Base-by-base conservation (phyloP, 163 green algal genomes). In the Scenedesmus sp. region DNA sequence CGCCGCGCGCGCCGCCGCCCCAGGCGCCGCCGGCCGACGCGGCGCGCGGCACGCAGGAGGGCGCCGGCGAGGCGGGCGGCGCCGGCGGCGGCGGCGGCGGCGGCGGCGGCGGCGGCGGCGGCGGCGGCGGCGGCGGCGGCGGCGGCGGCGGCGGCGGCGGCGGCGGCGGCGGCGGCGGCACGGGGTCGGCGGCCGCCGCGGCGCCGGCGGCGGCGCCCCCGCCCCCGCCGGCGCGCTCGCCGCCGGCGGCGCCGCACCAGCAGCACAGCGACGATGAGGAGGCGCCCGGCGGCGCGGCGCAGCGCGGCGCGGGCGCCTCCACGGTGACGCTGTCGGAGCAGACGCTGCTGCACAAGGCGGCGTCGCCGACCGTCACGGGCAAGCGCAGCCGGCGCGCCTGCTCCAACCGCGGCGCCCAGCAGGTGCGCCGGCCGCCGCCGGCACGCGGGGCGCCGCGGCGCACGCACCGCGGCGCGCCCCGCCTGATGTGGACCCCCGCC, bases 311-410 rank as follows among this genome's bases (percentile, higher is more conserved):
- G 44, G n/a, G n/a, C n/a, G n/a, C n/a, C n/a, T 15, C 58, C 15
- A 42, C 58, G n/a, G 44, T 74, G 24, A 33, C 64, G 47, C 60
- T 47, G 24, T 60, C 53, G 14, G 53, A 60, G 53, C 53, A 60
- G 53, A 60, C 53, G 6, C 53, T 60, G 24, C 5, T 60, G 24
- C 9, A 7, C 7, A 7, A 11, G 9, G 53, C 14, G 24, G 9
- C 53, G 14, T 34, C 53, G 53, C n/a, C 53, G 7, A 11, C 6
- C 22, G 22, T 11, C 6, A 60, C n/a, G 24, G 69, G 69, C 53
- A 63, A 77, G 26, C 53, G 69, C 53, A 77, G 69, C 69, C 56
- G 42, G 69, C 53, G 69, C 24, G 31, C 69, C 28, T 77, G 69
- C 69, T 77, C 69, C 24, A 77, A 77, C 34, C 58, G 42, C n/a